Evolutionary conservation across 352 stramenopile genomes (phyloP), one percentile per base, ranked within the genome.

Genomic region (Heterotrichella gracilis): DNA sequence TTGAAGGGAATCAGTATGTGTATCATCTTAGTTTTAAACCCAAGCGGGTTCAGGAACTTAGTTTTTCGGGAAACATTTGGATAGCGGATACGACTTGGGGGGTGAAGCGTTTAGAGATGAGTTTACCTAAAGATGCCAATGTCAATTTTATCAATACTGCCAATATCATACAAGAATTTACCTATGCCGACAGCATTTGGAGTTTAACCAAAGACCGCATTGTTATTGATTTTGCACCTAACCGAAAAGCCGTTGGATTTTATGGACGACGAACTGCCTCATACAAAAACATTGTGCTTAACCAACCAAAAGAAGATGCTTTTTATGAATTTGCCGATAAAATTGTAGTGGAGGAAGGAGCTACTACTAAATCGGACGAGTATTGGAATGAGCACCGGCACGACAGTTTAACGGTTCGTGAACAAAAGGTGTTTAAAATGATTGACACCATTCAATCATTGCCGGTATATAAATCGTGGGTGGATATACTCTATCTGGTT

Each of bases 341-440:
- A 53, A 53, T 53, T 53, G 32, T 53, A n/a, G 32, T 53, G 32
- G 32, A 53, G 9, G 32, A 53, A n/a, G 32, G n/a, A 9, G 32
- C 32, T 9, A 9, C n/a, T 53, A 53, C 9, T 17, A 53, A 53
- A n/a, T 53, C 32, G n/a, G 32, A 53, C 32, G 32, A 9, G 9
- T 53, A 17, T 53, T 53, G 32, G 32, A 53, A 17, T 53, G 32
- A 53, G n/a, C 9, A 53, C 32, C 9, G 32, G 32, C 32, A 53
- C 32, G 32, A 53, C n/a, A 53, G 32, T n/a, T n/a, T 53, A 9
- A 53, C 32, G 32, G 32, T n/a, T 17, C 9, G 32, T 9, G 32
- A 53, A 53, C 32, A 53, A n/a, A 53, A 53, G 32, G n/a, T 53
- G 9, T 53, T 53, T 53, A 53, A 53, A 53, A 53, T 53, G 32